A percentile compares a stretch with the other conserved stretches of the same genome.
These are phyloP conservation scores for Sordariomycetes sp. DNA, from an alignment of 2,329 filamentous ascomycete species.

Conservation along the genomic window DNA sequence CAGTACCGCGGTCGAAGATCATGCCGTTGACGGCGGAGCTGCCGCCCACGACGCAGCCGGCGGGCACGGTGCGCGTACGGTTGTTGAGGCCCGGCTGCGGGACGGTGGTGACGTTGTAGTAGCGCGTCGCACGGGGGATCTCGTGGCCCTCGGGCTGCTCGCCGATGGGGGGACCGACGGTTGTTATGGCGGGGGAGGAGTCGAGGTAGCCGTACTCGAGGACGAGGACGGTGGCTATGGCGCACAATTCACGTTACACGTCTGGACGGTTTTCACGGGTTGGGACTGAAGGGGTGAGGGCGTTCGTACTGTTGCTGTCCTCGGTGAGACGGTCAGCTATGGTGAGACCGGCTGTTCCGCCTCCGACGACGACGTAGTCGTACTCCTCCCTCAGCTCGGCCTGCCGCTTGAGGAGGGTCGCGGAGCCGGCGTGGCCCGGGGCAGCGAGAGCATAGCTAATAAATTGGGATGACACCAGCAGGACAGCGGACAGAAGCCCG, in stretches of 20 bases:
- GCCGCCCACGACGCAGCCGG: slow-evolving; percentile 7
- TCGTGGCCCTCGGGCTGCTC: slow-evolving; percentile 4
- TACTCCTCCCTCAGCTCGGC: slow-evolving; percentile 7
- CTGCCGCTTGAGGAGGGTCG: neutral
- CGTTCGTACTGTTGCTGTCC: slow-evolving; percentile 12
- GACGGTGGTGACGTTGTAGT: slow-evolving; percentile 14
- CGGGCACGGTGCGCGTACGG: slow-evolving; percentile 7
- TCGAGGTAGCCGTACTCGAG: slow-evolving; percentile 12
- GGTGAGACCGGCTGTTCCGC: slow-evolving; percentile 21
- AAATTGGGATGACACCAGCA: neutral
- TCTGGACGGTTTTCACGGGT: neutral
- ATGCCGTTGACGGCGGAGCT: slow-evolving; percentile 10
- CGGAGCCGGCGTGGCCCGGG: neutral
- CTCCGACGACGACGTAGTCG: slow-evolving; percentile 19
- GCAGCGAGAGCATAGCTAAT: neutral
- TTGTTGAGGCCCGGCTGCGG: slow-evolving; percentile 12
- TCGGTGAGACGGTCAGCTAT: slow-evolving; percentile 22
- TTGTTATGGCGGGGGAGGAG: slow-evolving; percentile 4
- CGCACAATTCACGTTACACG: neutral
- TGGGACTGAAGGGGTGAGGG: neutral
- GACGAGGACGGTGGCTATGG: slow-evolving; percentile 9
- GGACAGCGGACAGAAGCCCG: neutral
- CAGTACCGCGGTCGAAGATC: slow-evolving; percentile 7
- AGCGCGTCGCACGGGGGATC: slow-evolving; percentile 11
- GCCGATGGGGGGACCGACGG: slow-evolving; percentile 3